These are phyloP conservation scores for Zopfia rhizophila DNA, from an alignment of 2,329 filamentous ascomycete species.

Conservation along the genomic window DNA sequence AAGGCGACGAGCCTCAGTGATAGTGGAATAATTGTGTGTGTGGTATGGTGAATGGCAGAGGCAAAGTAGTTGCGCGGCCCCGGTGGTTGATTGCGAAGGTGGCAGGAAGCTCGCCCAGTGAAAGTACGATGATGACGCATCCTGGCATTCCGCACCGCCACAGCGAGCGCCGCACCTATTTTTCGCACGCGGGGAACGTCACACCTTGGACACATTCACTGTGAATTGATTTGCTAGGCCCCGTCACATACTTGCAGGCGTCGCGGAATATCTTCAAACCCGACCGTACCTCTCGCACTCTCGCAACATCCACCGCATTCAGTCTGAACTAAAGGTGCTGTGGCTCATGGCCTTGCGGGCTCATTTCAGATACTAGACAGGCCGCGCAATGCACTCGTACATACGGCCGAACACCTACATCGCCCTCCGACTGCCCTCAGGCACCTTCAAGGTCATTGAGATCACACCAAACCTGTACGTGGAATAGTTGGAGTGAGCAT, in stretches of 20 bases:
- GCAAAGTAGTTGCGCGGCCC: too few species aligned
- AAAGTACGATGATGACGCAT: constrained; percentile 1
- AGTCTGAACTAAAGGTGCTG: too few species aligned
- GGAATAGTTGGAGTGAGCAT: constrained; percentile 47
- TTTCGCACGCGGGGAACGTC: not conserved
- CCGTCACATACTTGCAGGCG: too few species aligned
- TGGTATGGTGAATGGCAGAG: not conserved
- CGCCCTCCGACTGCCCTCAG: constrained; percentile 67
- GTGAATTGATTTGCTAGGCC: too few species aligned
- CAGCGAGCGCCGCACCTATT: not conserved
- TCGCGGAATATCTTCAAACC: not conserved
- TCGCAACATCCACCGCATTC: not conserved
- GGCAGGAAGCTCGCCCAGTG: not conserved
- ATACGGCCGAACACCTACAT: constrained; percentile 64
- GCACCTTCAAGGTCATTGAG: constrained; percentile 66
- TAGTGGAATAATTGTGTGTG: not conserved
- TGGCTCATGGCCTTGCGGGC: constrained; percentile 14
- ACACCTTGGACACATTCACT: not conserved
- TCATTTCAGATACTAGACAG: not conserved
- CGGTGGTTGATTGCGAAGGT: not conserved
- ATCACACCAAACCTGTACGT: constrained; percentile 73
- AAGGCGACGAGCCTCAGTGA: not conserved
- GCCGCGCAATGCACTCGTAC: constrained; percentile 54
- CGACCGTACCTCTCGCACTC: not conserved
- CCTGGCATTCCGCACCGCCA: not conserved